Evolutionary conservation across 768 basidiomycete species (phyloP), one percentile per base, ranked within the genome.

Genomic region (Phylloporus scabripes): DNA sequence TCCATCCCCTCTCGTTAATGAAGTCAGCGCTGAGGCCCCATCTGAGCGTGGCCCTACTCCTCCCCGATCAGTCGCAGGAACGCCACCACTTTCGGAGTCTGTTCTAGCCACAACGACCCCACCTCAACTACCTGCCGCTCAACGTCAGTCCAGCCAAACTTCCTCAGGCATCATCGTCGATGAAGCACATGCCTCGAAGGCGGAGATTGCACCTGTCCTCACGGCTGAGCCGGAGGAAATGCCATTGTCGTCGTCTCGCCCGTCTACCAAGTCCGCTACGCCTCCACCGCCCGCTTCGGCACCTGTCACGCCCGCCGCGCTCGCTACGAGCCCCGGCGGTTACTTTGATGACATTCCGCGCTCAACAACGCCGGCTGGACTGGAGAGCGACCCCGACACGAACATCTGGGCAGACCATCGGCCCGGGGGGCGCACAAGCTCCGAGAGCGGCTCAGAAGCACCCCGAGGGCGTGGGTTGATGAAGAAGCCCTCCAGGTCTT

Each of bases 191-290:
- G 43, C 58, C 48, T 17, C 71, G 57, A 45, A 70, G 70, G 33
- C 66, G 65, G 37, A 73, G 67, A 18, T 77, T 72, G 28, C 74
- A 63, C 9, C 58, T 5, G 77, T 75, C 7, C 74, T 81, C 62
- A 80, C 76, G 0, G 76, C 74, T 20, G 76, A 78, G 43, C 70
- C 73, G 3, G 79, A 81, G 36, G 70, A 63, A 12, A 45, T 67
- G 15, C 24, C 53, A 18, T 21, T 33, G 31, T 20, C 46, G 5
- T 48, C 56, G 7, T 58, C 62, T 42, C 54, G 45, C 2, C 46
- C 50, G 10, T 33, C 56, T 39, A 57, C 60, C 32, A 60, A 58
- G 15, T 50, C 58, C 8, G 39, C 42, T 14, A 55, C 60, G 2
- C 50, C 53, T 15, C 56, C 61, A 2, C 58, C 53, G 0, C 58